Conservation (phyloP, 2,329 filamentous ascomycete species). For the Penicillium fuscoglaucum region DNA sequence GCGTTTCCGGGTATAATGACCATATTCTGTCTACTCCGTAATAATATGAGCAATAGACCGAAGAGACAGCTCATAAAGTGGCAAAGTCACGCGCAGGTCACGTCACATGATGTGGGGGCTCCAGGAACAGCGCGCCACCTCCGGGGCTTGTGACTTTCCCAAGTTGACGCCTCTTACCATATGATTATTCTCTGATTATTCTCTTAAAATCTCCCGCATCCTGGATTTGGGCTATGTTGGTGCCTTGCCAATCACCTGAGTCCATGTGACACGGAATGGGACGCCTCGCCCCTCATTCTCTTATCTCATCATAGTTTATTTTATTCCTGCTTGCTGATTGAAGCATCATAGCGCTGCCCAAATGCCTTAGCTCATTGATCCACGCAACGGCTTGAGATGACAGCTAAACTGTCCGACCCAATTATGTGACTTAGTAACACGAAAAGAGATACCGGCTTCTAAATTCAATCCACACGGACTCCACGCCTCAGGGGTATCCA, state of each 20-base stretch:
- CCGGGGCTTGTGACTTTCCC: constrained; percentile 18
- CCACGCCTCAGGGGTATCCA: constrained; percentile 3
- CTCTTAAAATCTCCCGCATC: background rate
- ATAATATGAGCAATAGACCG: background rate
- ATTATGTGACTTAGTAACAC: constrained; percentile 8
- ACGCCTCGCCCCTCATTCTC: background rate
- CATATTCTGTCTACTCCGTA: background rate
- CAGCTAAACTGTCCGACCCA: constrained; percentile 14
- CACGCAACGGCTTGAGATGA: constrained; percentile 8
- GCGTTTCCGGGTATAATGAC: background rate
- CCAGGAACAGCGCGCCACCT: constrained; percentile 9
- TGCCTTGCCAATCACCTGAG: constrained; percentile 3
- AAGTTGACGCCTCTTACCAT: background rate
- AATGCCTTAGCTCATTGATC: background rate
- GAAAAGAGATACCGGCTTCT: constrained; percentile 12
- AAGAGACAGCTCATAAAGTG: constrained; percentile 11
- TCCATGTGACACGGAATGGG: constrained; percentile 8
- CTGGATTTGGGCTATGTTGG: background rate
- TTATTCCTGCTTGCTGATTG: background rate
- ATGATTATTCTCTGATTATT: no score
- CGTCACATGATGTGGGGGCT: constrained; percentile 13
- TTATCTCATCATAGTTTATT: background rate
- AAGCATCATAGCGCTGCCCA: background rate
- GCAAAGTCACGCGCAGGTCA: constrained; percentile 10
- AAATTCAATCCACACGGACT: background rate